These are phyloP conservation scores for Linnemannia schmuckeri DNA, from an alignment of 192 early-diverging fungal species.

Conservation along the genomic window DNA sequence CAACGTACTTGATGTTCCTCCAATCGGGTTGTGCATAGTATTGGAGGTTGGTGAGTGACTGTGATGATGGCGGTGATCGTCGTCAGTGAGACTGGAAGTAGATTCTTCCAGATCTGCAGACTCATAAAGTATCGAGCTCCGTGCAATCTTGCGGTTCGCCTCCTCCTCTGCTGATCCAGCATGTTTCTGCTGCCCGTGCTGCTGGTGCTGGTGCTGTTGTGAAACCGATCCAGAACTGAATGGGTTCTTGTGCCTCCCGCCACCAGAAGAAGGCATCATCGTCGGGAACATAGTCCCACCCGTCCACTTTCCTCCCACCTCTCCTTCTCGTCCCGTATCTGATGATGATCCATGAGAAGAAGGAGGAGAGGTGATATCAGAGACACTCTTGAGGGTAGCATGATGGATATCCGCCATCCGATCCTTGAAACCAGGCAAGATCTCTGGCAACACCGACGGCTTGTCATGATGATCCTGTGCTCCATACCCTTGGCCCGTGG, in stretches of 20 bases:
- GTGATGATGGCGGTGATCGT: neutral
- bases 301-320: slow-evolving; percentile 7
- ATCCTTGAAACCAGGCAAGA: slow-evolving; percentile 42
- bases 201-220: neutral
- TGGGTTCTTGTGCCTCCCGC: slow-evolving; percentile 5
- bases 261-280: neutral
- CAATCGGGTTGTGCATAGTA: neutral
- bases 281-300: slow-evolving; percentile 42
- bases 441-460: slow-evolving; percentile 45
- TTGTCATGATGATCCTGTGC: slow-evolving; percentile 38
- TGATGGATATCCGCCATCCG: slow-evolving; percentile 52
- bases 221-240: neutral
- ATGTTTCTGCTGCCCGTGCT: slow-evolving; percentile 11
- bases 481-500: neutral
- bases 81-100: slow-evolving; percentile 12
- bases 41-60: neutral
- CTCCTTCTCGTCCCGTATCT: neutral
- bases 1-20: slow-evolving; percentile 9
- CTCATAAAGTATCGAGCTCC: slow-evolving; percentile 52
- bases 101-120: slow-evolving; percentile 25
- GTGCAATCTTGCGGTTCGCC: slow-evolving; percentile 14
- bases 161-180: slow-evolving; percentile 3
- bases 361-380: neutral
- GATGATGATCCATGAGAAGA: neutral
- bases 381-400: slow-evolving; percentile 24